These are phyloP conservation scores for Dactylellina drechsleri DNA, from an alignment of 2,329 filamentous ascomycete species.

Conservation along the genomic window DNA sequence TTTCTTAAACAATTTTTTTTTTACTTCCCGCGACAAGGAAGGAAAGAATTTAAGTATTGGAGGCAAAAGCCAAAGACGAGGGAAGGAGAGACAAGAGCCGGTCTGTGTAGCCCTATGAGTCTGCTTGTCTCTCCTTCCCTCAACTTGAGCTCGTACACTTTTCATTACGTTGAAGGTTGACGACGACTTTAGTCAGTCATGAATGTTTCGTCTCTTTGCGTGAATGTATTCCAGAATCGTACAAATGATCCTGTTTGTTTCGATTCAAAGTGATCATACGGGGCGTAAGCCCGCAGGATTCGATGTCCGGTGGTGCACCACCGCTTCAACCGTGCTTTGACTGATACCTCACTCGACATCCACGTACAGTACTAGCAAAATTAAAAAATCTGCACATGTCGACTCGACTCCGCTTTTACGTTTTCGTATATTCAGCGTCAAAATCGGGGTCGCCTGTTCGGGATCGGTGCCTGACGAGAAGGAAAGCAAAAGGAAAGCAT, in stretches of 20 bases:
- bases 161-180: neutral
- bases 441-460: conserved; percentile 39
- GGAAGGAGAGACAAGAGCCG: conserved; percentile 11
- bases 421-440: conserved; percentile 22
- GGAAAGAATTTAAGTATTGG: neutral
- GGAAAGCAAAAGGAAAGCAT: no score
- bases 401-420: conserved; percentile 23
- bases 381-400: conserved; percentile 36
- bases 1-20: conserved; percentile 11
- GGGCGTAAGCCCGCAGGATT: conserved; percentile 16
- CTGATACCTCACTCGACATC: neutral
- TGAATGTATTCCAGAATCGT: neutral
- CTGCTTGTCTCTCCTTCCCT: neutral
- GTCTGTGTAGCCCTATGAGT: conserved; percentile 27
- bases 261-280: conserved; percentile 25
- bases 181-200: neutral
- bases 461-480: conserved; percentile 38
- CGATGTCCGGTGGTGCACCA: neutral
- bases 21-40: neutral
- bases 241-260: conserved; percentile 16
- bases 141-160: neutral
- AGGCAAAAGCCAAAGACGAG: neutral
- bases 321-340: conserved; percentile 1
- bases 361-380: neutral
- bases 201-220: neutral